Evolutionary conservation across 2,329 filamentous ascomycete genomes (phyloP).

Genomic region (Cladophialophora yegresii): DNA sequence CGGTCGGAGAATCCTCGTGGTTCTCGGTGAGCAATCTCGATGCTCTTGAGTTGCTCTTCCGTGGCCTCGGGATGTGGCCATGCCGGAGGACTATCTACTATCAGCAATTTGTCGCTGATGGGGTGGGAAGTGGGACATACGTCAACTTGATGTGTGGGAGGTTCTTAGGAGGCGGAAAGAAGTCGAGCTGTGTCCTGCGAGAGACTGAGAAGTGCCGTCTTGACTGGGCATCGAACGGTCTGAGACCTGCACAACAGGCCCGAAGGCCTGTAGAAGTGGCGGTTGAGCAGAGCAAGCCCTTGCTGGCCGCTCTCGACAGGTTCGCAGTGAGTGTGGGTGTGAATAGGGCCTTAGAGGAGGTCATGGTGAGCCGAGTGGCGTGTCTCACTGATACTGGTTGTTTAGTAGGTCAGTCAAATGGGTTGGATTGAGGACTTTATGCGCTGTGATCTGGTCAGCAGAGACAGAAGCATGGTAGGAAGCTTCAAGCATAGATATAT

Average conservation of each 20-base stretch:
- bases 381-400: not conserved
- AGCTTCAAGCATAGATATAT: conserved; percentile 2
- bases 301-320: conserved; percentile 30
- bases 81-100: conserved; percentile 43
- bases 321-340: conserved; percentile 27
- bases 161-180: conserved; percentile 64
- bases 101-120: conserved; percentile 14
- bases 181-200: conserved; percentile 43
- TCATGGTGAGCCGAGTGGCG: conserved; percentile 24
- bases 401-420: not conserved
- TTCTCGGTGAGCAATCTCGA: conserved; percentile 75
- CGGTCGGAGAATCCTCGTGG: conserved; percentile 74
- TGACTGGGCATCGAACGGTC: conserved; percentile 25
- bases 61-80: conserved; percentile 57
- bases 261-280: conserved; percentile 37
- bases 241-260: conserved; percentile 29
- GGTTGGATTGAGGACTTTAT: not conserved
- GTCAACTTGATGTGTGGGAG: conserved; percentile 44
- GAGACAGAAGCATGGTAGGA: not conserved
- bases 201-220: conserved; percentile 45
- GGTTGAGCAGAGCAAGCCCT: conserved; percentile 25
- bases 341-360: conserved; percentile 28
- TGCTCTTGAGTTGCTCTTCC: conserved; percentile 72
- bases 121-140: conserved; percentile 12
- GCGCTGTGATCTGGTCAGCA: conserved; percentile 15